Percentiles rank a stretch among this genome's conserved stretches.
Evolutionary conservation across 176 grass and related monocot genomes (phyloP).

Genomic region (Alopecurus myosuroides): DNA sequence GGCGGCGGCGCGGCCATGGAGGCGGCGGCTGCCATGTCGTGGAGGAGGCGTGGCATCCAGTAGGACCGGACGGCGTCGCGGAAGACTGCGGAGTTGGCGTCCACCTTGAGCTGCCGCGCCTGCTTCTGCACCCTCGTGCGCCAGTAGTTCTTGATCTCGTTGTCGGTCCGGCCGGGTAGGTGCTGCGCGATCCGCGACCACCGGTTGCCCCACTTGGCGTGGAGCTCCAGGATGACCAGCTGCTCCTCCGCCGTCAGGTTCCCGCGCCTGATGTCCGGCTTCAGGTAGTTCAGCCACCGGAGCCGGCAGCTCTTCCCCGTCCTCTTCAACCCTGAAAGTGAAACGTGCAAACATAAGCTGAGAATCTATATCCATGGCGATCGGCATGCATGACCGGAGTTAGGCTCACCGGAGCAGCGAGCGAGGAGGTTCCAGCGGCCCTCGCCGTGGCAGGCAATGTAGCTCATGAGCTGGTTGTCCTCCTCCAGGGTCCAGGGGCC

Average conservation of each 20-base stretch:
- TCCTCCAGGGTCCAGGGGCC: conserved; percentile 91
- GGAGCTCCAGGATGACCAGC: conserved; percentile 84
- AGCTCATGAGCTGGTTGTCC: conserved; percentile 84
- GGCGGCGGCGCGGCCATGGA: not conserved
- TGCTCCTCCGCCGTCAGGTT: conserved; percentile 88
- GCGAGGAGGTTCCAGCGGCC: conserved; percentile 94
- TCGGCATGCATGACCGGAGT: not conserved
- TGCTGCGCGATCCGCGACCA: conserved; percentile 94
- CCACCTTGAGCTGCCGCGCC: conserved; percentile 85
- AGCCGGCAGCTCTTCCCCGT: conserved; percentile 88
- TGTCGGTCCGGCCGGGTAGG: conserved; percentile 76
- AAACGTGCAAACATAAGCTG: not conserved
- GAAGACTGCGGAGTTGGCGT: conserved; percentile 87
- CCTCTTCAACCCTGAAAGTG: conserved; percentile 68
- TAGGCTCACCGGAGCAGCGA: conserved; percentile 60
- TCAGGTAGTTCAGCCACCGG: conserved; percentile 87
- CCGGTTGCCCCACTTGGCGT: conserved; percentile 93
- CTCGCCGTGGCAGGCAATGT: conserved; percentile 89
- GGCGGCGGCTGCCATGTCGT: conserved; percentile 51
- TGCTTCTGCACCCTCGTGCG: conserved; percentile 90
- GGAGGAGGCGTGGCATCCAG: conserved; percentile 87
- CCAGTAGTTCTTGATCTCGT: conserved; percentile 99
- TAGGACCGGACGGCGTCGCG: conserved; percentile 79
- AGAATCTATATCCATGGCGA: not conserved
- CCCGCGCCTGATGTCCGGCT: conserved; percentile 85